Evolutionary conservation across 2,329 filamentous ascomycete genomes (phyloP).

Genomic region (Tricladium varicosporioides): DNA sequence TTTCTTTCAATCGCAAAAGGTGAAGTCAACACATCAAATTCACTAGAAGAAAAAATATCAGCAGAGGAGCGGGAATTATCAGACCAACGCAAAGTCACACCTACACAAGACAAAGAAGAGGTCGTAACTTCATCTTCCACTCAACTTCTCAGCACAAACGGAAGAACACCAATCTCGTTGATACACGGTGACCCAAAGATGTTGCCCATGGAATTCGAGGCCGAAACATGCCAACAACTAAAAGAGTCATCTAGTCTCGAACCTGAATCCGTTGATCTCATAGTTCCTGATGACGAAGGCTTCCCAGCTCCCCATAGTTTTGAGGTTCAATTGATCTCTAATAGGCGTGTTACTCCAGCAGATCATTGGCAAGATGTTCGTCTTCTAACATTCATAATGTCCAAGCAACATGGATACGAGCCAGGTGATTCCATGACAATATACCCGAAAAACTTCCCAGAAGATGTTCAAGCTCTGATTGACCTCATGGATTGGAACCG

Average conservation of each 20-base stretch:
- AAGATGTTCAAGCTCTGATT: conserved; percentile 78
- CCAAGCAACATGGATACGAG: conserved; percentile 42
- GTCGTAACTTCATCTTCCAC: not conserved
- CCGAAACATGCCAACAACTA: not conserved
- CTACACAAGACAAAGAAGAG: not conserved
- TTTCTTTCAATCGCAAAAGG: conserved; percentile 24
- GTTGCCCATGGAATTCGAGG: not conserved
- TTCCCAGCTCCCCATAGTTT: conserved; percentile 16
- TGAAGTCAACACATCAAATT: not conserved
- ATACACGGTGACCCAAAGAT: not conserved
- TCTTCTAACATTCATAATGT: conserved; percentile 61
- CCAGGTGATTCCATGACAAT: conserved; percentile 82
- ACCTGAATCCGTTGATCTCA: conserved; percentile 7
- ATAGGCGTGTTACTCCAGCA: conserved; percentile 69
- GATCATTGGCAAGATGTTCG: conserved; percentile 95
- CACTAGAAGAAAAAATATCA: not conserved
- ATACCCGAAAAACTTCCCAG: conserved; percentile 81
- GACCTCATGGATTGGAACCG: conserved; percentile 74
- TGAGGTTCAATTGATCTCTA: conserved; percentile 51
- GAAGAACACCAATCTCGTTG: not conserved
- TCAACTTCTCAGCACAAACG: not conserved
- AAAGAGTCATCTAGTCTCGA: not conserved
- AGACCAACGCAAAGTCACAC: no score
- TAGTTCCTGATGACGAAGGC: not conserved
- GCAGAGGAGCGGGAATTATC: not conserved